Percentiles rank a stretch among this genome's conserved stretches.
Evolutionary conservation across 169 alveolate genomes (phyloP).

Genomic region (Besnoitia besnoiti): DNA sequence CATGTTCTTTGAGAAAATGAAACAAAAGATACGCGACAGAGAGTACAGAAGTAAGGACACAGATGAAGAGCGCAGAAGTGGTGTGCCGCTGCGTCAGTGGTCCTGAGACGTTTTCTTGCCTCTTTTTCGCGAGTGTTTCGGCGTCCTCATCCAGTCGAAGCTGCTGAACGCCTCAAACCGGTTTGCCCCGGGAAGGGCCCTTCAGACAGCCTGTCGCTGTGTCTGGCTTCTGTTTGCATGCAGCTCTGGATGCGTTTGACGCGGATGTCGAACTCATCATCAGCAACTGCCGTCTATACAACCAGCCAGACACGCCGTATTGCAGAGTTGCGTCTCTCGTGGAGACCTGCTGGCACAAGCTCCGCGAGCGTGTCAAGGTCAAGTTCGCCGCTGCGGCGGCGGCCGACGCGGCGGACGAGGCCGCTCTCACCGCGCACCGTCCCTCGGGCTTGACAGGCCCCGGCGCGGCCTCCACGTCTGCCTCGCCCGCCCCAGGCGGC

Average conservation of each 20-base stretch:
- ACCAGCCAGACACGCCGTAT: constrained; percentile 57
- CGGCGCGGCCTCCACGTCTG: neutral
- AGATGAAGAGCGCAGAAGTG: neutral
- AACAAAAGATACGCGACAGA: constrained; percentile 17
- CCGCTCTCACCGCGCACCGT: constrained; percentile 32
- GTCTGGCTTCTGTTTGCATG: neutral
- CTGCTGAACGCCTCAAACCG: no score
- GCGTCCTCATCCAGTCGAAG: no score
- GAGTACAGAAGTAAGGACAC: constrained; percentile 14
- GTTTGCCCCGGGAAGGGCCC: no score
- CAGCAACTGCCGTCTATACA: constrained; percentile 59
- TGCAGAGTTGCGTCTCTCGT: constrained; percentile 51
- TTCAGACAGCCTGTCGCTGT: no score
- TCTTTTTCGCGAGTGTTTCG: no score
- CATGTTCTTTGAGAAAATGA: constrained; percentile 43
- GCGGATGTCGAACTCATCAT: constrained; percentile 43
- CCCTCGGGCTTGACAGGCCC: neutral
- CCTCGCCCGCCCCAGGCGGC: neutral
- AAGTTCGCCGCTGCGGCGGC: constrained; percentile 50
- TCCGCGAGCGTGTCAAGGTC: constrained; percentile 43
- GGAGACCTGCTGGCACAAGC: constrained; percentile 52
- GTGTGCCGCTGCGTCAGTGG: no score
- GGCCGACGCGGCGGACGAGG: constrained; percentile 50
- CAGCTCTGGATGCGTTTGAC: constrained; percentile 49
- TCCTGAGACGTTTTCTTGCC: no score